Evolutionary conservation across 768 basidiomycete genomes (phyloP), one percentile per base, ranked within the genome.

Genomic region (Leccinellum rugosiceps): DNA sequence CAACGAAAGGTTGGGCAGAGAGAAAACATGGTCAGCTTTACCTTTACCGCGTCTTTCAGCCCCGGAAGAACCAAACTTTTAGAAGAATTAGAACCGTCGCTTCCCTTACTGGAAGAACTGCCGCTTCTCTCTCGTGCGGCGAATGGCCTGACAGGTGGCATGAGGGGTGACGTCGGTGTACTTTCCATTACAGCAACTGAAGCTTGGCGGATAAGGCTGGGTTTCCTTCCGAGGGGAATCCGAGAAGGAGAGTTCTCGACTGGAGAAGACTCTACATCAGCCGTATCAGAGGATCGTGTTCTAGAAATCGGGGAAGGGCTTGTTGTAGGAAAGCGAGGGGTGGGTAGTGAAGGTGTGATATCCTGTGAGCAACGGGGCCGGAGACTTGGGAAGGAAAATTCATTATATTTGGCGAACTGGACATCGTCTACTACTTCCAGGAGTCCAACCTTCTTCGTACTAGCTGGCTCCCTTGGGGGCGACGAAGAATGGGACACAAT

Each of bases 41-140:
- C 88, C 82, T 89, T 90, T 26, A 90, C 71, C 17, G 87, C 85
- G 65, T 91, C 88, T 65, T 85, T 89, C 31, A 90, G 72, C 3
- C 83, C 86, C 2, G 86, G 85, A 0, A 84, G 71, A 25, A 76
- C 74, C 35, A 76, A 61, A 54, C 65, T 65, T 55, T 64, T 64
- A 45, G 64, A 49, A 17, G 68, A 67, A 54, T 55, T 65, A 53
- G 64, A 61, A 14, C 65, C 68, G n/a, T 77, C 66, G 55, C 77
- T 68, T 55, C 73, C 65, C 62, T 71, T 66, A 52, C 78, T 77
- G 2, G 76, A 74, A 25, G 80, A 76, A 56, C 78, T 81, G 4
- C 80, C 81, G 34, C 78, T 82, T 48, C 81, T 74, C 49, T 79
- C 77, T 46, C 82, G 73, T 17, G 66, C 65, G n/a, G 72, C 77